Evolutionary conservation across 140 eudicot species (phyloP).

Genomic region (Stevia rebaudiana): DNA sequence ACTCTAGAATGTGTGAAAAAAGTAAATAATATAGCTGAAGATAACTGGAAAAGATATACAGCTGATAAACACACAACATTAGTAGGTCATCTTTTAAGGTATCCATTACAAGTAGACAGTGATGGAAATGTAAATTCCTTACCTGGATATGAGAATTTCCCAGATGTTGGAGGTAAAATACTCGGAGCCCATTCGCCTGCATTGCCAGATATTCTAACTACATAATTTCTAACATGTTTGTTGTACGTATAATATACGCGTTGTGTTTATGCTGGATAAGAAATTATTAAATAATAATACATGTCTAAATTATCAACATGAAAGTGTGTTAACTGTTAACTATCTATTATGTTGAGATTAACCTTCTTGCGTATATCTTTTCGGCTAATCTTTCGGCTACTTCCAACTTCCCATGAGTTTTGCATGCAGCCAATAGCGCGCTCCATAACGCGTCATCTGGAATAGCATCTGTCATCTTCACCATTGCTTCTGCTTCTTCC

Average conservation of each 20-base stretch:
- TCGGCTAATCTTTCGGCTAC: constrained; percentile 46
- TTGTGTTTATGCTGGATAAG: too few relatives aligned
- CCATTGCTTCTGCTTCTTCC: constrained; percentile 41
- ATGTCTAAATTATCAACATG: background rate
- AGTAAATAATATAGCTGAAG: constrained; percentile 61
- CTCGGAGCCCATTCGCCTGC: constrained; percentile 62
- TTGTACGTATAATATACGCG: background rate
- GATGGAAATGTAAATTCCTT: constrained; percentile 63
- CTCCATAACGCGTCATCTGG: constrained; percentile 47
- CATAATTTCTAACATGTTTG: constrained; percentile 31
- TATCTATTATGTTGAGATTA: background rate
- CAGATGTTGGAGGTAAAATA: constrained; percentile 84
- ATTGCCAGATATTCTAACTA: constrained; percentile 70
- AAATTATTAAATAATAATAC: too few relatives aligned
- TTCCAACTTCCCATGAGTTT: constrained; percentile 43
- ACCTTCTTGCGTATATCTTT: constrained; percentile 35
- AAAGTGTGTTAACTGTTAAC: too few relatives aligned
- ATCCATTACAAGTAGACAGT: constrained; percentile 56
- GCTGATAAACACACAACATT: constrained; percentile 29
- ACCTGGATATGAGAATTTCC: constrained; percentile 58
- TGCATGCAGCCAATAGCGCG: constrained; percentile 45
- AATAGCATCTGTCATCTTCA: constrained; percentile 35
- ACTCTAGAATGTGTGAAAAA: constrained; percentile 56
- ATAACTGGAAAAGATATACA: constrained; percentile 57
- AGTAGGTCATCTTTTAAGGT: constrained; percentile 82